Base-by-base conservation (phyloP, 345 rosid species). In the Eucalyptus caleyi region DNA sequence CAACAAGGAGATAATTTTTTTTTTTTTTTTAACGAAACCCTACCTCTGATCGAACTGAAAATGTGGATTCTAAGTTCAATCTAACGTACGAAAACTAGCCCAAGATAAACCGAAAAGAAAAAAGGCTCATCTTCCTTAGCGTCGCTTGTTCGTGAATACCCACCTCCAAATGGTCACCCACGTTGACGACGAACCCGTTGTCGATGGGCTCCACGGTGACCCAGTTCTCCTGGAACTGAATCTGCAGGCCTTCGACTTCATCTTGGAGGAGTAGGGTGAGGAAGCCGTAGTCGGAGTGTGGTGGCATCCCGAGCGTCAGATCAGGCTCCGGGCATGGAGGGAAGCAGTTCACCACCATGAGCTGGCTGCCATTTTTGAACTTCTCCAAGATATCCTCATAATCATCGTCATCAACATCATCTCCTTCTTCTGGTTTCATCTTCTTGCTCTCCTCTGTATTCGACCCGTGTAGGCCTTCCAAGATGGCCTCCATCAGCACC, bases 91-190 rank as follows among this genome's bases (percentile, higher is more conserved):
- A n/a, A 67, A 67, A 16, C 80, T 67, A 67, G 40, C 80, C 9
- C 40, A 67, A 67, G 11, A 16, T 67, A 32, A 67, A 3, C 19
- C 5, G 21, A 30, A 32, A n/a, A n/a, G 0, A 3, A 67, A 67
- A 16, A 69, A 16, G 80, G 11, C 80, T 32, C 2, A 16, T 72
- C 82, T 9, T 19, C 26, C 45, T 72, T 19, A 40, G 8, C 26
- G 5, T 72, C 42, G 47, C 15, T 65, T 3, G 4, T 21, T 26
- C 13, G 23, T 65, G 50, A 32, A 62, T 16, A 34, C 65, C 50
- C 86, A 96, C 99, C 99, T 97, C 99, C 21, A 97, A 96, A 90
- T 97, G 99, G 88, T 97, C 99, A 6, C 99, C 99, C 34, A 97
- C 95, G 89, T 96, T 96, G 89, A 97, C 93, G 21, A 96, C 98